Percentiles rank a stretch among this genome's conserved stretches.
phyloP scores from a whole-genome alignment of 208 protist species.

The Porcisia deanei region DNA sequence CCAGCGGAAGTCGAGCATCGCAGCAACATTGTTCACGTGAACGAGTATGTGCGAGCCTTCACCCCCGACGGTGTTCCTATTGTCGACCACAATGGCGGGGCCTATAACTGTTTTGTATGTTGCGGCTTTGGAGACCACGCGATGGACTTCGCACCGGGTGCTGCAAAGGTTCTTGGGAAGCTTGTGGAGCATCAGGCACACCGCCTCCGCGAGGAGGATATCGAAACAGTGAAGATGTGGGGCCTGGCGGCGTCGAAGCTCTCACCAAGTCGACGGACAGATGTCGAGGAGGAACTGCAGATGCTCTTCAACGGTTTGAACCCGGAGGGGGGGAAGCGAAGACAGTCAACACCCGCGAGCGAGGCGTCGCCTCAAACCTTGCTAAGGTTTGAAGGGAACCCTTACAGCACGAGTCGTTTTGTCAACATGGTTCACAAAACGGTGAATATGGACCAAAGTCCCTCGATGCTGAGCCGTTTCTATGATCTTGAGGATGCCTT shows the following conservation, averaged over 20 bases:
- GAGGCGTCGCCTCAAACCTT: neutral
- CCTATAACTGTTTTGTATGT: slow-evolving; percentile 88
- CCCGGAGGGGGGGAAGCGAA: neutral
- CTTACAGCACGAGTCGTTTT: slow-evolving; percentile 67
- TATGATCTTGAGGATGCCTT: slow-evolving; percentile 31
- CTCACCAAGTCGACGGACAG: slow-evolving; percentile 32
- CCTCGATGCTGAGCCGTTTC: slow-evolving; percentile 36
- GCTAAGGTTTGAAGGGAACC: slow-evolving; percentile 48
- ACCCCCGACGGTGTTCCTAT: slow-evolving; percentile 85
- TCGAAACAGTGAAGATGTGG: slow-evolving; percentile 27
- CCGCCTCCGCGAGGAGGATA: slow-evolving; percentile 49
- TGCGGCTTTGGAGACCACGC: slow-evolving; percentile 85
- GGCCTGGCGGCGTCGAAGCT: slow-evolving; percentile 34
- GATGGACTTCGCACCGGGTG: slow-evolving; percentile 72
- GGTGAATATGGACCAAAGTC: slow-evolving; percentile 27
- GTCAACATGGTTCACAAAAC: slow-evolving; percentile 46
- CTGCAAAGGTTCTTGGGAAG: slow-evolving; percentile 74
- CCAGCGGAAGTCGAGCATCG: neutral
- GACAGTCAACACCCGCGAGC: neutral
- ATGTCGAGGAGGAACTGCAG: slow-evolving; percentile 57
- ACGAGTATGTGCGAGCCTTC: slow-evolving; percentile 68
- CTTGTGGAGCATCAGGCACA: slow-evolving; percentile 70
- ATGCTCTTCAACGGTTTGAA: slow-evolving; percentile 57
- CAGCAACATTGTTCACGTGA: slow-evolving; percentile 13
- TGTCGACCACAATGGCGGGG: slow-evolving; percentile 62